A percentile compares a stretch with the other conserved stretches of the same genome.
phyloP scores from a whole-genome alignment of 2,329 filamentous ascomycete species.

The Kalmusia sp. region DNA sequence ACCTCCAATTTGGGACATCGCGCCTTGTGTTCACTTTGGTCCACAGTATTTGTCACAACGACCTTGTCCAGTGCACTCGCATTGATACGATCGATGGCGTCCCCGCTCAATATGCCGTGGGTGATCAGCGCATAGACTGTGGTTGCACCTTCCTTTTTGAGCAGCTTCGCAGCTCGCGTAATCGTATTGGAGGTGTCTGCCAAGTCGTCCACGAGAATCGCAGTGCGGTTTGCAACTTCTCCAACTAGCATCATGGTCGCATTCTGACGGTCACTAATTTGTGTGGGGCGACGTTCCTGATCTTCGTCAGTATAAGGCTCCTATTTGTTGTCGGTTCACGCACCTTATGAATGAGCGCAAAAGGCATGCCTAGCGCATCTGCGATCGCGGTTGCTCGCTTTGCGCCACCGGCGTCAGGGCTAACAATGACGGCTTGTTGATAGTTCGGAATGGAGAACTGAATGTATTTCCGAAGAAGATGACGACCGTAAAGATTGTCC shows the following conservation, averaged over 20 bases:
- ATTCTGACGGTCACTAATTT: slow-evolving; percentile 81
- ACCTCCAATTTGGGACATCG: slow-evolving; percentile 89
- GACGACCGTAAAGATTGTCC: slow-evolving; percentile 92
- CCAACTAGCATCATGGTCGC: slow-evolving; percentile 94
- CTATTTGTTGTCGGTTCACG: slow-evolving; percentile 25
- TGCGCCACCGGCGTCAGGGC: slow-evolving; percentile 93
- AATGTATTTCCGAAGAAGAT: slow-evolving; percentile 72
- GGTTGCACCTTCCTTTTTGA: slow-evolving; percentile 91
- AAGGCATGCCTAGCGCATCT: slow-evolving; percentile 90
- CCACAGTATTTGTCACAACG: slow-evolving; percentile 93
- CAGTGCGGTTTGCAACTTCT: slow-evolving; percentile 78
- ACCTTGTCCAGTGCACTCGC: slow-evolving; percentile 92
- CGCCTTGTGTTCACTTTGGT: slow-evolving; percentile 80
- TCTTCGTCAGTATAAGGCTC: slow-evolving; percentile 11
- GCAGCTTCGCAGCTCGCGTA: slow-evolving; percentile 91
- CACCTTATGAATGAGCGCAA: slow-evolving; percentile 98
- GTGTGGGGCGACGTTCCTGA: slow-evolving; percentile 86
- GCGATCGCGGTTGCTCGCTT: slow-evolving; percentile 96
- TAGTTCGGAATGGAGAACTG: slow-evolving; percentile 84
- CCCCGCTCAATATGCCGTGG: slow-evolving; percentile 92
- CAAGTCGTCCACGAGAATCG: slow-evolving; percentile 92
- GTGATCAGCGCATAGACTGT: slow-evolving; percentile 91
- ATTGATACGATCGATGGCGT: slow-evolving; percentile 93
- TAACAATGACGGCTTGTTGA: slow-evolving; percentile 89
- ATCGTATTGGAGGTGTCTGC: slow-evolving; percentile 98